phyloP scores from a whole-genome alignment of 139 green algal genomes.

The Chlamydomonas sphaeroides region DNA sequence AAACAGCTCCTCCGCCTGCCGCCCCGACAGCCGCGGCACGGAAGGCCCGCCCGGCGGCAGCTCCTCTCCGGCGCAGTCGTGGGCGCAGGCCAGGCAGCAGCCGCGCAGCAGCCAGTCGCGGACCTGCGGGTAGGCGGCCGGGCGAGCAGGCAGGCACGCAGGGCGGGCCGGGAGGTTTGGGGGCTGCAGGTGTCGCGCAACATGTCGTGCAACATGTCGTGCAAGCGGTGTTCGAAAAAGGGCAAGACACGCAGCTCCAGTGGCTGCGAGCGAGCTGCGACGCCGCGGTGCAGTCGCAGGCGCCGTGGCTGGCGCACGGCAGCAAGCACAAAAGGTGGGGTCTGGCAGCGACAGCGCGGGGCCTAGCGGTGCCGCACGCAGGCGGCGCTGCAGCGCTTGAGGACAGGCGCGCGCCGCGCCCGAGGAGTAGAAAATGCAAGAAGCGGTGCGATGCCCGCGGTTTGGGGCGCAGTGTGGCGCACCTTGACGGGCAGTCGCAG shows the following conservation, averaged over 20 bases:
- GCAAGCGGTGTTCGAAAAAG: background rate
- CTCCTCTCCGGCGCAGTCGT: background rate
- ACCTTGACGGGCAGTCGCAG: constrained; percentile 1
- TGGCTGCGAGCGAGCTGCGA: too few species aligned
- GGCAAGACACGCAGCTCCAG: background rate
- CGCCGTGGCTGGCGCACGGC: too few species aligned
- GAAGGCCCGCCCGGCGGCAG: background rate
- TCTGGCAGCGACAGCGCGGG: too few species aligned
- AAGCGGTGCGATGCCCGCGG: too few species aligned
- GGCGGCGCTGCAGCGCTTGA: too few species aligned
- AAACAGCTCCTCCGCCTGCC: background rate
- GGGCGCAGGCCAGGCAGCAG: constrained; percentile 25
- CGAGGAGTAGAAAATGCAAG: too few species aligned
- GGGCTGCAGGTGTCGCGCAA: too few species aligned
- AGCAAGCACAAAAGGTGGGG: background rate
- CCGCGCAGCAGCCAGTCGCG: constrained; percentile 30
- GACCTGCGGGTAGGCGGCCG: background rate
- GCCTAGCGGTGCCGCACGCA: background rate
- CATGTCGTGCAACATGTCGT: too few species aligned
- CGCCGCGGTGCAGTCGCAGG: background rate
- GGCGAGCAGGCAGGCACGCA: too few species aligned
- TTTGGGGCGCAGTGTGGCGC: background rate
- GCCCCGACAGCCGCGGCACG: background rate
- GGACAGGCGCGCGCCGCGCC: background rate
- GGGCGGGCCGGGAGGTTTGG: too few species aligned